Evolutionary conservation across 2,329 filamentous ascomycete genomes (phyloP), one percentile per base, ranked within the genome.

Genomic region (Aspergillus sp.): DNA sequence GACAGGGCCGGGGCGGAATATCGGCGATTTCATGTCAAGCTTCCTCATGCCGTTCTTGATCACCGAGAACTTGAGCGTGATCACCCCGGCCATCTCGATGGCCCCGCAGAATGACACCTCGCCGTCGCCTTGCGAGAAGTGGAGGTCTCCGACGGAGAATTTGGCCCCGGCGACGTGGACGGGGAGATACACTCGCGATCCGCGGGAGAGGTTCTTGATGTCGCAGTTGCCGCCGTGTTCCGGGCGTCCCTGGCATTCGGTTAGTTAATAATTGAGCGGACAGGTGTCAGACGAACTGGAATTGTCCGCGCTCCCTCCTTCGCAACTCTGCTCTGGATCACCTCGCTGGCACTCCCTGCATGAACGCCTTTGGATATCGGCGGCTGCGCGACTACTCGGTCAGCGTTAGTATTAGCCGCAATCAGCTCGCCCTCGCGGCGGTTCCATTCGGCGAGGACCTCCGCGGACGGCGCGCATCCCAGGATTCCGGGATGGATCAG

Each of bases 181-280:
- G 0, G 88, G 88, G 1, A 94, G 71, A 54, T 86, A 94, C 0
- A 93, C 82, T 52, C 88, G 89, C 36, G 72, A 80, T 2, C 84
- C 85, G 5, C 84, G 68, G 1, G 74, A 81, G 17, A 93, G 67
- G 48, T 91, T 91, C 65, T 93, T 93, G 58, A 93, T 91, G 45
- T 94, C 86, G 53, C 85, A 91, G 50, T 93, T 93, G 0, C 86
- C 88, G 10, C 88, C 88, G 47, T 93, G 82, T 49, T 93, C 86
- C 0, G 86, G 85, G 0, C 86, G 68, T 2, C 86, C 75, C 31
- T 62, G 15, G 4, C 26, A 7, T n/a, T 29, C 5, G 7, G 4
- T 20, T 14, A 8, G 4, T 22, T 6, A n/a, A n/a, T 4, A 24
- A 24, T 25, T 15, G 8, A 5, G 15, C 24, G 1, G 7, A 8